phyloP scores from a whole-genome alignment of 2,329 filamentous ascomycete species.

The Cladorrhinum sp. region DNA sequence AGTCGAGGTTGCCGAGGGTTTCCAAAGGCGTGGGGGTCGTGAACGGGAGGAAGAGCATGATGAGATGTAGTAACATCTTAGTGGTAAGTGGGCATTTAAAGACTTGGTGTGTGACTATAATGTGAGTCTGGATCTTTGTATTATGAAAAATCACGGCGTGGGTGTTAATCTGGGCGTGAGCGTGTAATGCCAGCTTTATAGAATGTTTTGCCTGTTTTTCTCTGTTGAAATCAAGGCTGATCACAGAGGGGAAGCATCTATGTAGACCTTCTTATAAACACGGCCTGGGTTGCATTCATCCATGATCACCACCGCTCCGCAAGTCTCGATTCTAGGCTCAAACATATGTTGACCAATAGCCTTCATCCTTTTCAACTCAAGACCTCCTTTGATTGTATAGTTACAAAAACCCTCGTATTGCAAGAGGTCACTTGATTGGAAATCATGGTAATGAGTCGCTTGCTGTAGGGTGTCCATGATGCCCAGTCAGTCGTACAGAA shows the following conservation, averaged over 20 bases:
- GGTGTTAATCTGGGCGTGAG: too few relatives aligned
- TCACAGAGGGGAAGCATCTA: too few relatives aligned
- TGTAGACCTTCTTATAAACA: background rate
- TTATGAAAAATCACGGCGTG: too few relatives aligned
- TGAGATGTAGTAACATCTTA: background rate
- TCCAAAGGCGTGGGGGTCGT: background rate
- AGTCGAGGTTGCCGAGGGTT: constrained; percentile 31
- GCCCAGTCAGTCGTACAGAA: background rate
- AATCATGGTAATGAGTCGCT: background rate
- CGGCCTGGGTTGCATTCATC: background rate
- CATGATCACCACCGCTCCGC: too few relatives aligned
- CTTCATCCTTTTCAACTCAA: too few relatives aligned
- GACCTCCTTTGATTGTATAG: background rate
- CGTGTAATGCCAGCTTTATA: too few relatives aligned
- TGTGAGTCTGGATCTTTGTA: too few relatives aligned
- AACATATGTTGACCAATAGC: too few relatives aligned
- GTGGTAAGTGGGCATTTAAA: background rate
- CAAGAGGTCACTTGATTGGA: background rate
- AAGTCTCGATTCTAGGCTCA: too few relatives aligned
- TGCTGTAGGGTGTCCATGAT: background rate
- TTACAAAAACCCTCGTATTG: background rate
- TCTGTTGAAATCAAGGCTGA: too few relatives aligned
- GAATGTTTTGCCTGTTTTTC: too few relatives aligned
- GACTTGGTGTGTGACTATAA: too few relatives aligned
- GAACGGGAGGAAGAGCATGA: background rate